These are phyloP conservation scores for Pichia nakasei DNA, from an alignment of 805 yeast species.

Conservation along the genomic window DNA sequence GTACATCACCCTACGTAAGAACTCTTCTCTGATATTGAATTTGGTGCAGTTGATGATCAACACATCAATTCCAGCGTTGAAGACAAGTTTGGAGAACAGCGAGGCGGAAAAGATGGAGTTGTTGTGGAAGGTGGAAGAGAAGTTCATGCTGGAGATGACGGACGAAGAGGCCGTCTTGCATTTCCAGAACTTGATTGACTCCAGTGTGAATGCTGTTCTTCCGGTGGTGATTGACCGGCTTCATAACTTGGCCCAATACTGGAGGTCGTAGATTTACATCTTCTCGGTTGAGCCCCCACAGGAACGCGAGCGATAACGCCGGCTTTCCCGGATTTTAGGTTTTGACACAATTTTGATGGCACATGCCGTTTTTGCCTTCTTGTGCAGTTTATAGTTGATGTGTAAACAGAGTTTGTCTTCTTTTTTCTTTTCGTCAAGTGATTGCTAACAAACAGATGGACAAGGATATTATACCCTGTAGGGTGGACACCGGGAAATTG, in stretches of 20 bases:
- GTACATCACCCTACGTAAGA: conserved; percentile 80
- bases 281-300: neutral
- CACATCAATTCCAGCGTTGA: conserved; percentile 86
- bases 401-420: neutral
- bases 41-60: conserved; percentile 90
- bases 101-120: conserved; percentile 75
- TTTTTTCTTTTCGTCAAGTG: neutral
- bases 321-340: too few species aligned
- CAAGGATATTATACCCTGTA: neutral
- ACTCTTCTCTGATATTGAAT: conserved; percentile 82
- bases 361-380: too few species aligned
- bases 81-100: conserved; percentile 28
- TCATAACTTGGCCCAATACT: conserved; percentile 94
- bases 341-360: neutral
- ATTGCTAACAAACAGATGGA: neutral
- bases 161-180: conserved; percentile 95
- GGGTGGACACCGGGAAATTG: neutral
- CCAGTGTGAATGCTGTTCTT: conserved; percentile 84
- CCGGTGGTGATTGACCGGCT: conserved; percentile 94
- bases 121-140: conserved; percentile 84
- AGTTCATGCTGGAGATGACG: conserved; percentile 84
- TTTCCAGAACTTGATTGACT: conserved; percentile 89
- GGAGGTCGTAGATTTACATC: conserved; percentile 64
- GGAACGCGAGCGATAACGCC: neutral
- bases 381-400: too few species aligned